Conservation (phyloP, 257 asterid genomes). For the Rhazya stricta region DNA sequence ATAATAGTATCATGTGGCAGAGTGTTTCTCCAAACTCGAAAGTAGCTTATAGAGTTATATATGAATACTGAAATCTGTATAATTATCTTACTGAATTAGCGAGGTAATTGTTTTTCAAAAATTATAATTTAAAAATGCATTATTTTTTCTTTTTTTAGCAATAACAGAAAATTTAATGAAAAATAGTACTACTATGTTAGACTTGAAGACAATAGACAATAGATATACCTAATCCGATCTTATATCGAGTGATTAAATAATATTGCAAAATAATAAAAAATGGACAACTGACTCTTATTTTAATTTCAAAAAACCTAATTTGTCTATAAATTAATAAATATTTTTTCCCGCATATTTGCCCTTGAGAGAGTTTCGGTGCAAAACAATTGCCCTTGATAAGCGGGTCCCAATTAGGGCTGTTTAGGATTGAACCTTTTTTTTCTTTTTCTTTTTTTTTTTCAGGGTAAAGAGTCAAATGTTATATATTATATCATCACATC, state of each 20-base stretch:
- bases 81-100: too few relatives aligned
- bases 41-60: too few relatives aligned
- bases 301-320: neutral
- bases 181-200: neutral
- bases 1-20: too few relatives aligned
- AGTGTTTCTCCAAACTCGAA: too few relatives aligned
- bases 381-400: neutral
- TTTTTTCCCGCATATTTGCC: neutral
- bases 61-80: too few relatives aligned
- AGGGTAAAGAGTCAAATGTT: too few relatives aligned
- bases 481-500: too few relatives aligned
- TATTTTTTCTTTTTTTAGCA: too few relatives aligned
- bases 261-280: neutral
- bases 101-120: too few relatives aligned
- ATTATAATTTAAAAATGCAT: too few relatives aligned
- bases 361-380: neutral
- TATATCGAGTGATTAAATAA: neutral
- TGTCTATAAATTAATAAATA: neutral
- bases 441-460: neutral
- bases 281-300: neutral
- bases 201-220: too few relatives aligned
- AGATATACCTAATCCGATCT: neutral
- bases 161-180: neutral
- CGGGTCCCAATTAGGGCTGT: neutral
- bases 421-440: neutral